These are phyloP conservation scores for Tetrapisispora iriomotensis DNA, from an alignment of 805 yeast species.

Conservation along the genomic window DNA sequence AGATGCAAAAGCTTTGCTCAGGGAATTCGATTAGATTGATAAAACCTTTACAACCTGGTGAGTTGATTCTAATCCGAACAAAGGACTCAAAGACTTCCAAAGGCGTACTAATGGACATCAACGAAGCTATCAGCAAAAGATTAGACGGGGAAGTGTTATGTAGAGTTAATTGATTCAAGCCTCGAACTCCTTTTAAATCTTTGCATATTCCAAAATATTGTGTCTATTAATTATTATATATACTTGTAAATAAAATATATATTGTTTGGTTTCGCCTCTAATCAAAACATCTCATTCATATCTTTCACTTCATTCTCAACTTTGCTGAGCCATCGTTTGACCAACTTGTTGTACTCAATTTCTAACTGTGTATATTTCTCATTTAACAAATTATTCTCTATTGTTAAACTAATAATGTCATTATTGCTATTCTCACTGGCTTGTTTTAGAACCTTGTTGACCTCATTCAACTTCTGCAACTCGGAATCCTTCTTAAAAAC, in stretches of 20 bases:
- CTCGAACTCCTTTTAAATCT: not conserved
- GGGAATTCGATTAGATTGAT: conserved; percentile 70
- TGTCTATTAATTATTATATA: not conserved
- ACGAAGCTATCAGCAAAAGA: conserved; percentile 73
- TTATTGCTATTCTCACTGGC: conserved; percentile 55
- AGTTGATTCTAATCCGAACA: conserved; percentile 61
- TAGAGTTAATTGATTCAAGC: conserved; percentile 42
- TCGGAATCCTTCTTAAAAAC: conserved; percentile 14
- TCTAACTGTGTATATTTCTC: conserved; percentile 31
- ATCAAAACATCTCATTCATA: conserved; percentile 32
- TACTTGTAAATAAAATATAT: too few species aligned
- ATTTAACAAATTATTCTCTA: conserved; percentile 39
- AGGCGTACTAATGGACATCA: conserved; percentile 51
- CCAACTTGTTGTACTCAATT: conserved; percentile 41
- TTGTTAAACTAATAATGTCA: conserved; percentile 50
- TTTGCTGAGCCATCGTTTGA: conserved; percentile 50
- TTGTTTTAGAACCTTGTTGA: conserved; percentile 39
- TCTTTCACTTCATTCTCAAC: conserved; percentile 51
- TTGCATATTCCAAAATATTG: not conserved
- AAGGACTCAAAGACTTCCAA: conserved; percentile 27
- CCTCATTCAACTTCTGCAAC: conserved; percentile 19
- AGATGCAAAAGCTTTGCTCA: conserved; percentile 60
- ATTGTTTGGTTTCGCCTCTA: not conserved
- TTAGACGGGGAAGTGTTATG: conserved; percentile 69
- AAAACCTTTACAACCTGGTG: conserved; percentile 82